These are phyloP conservation scores for Oemleria cerasiformis DNA, from an alignment of 306 rosid species.

Conservation along the genomic window DNA sequence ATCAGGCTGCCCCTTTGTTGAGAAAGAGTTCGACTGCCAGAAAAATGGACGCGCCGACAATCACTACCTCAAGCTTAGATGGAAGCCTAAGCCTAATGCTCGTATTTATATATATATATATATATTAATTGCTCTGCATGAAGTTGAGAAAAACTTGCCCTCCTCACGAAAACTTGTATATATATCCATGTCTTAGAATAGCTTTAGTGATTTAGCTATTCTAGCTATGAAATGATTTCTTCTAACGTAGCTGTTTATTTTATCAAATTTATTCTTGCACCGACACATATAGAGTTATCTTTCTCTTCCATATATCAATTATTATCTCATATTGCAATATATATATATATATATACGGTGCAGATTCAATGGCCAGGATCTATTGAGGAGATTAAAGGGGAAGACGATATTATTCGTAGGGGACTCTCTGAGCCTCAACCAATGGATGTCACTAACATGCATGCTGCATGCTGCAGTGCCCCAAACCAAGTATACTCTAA, in stretches of 20 bases:
- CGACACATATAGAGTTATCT: too few relatives aligned
- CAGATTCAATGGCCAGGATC: conserved; percentile 31
- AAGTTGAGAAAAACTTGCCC: too few relatives aligned
- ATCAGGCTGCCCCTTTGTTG: conserved; percentile 29
- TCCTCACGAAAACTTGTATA: too few relatives aligned
- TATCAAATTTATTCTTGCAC: too few relatives aligned
- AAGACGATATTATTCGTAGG: conserved; percentile 48
- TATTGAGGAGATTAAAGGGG: conserved; percentile 37
- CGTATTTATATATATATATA: too few relatives aligned
- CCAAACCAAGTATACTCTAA: conserved; percentile 22
- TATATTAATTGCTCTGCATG: too few relatives aligned
- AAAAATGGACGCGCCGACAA: conserved; percentile 43
- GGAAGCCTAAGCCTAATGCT: conserved; percentile 43
- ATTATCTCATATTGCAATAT: not conserved
- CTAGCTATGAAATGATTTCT: too few relatives aligned
- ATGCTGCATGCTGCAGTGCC: conserved; percentile 43
- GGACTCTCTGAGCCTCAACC: conserved; percentile 49
- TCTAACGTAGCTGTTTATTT: too few relatives aligned
- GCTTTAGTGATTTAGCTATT: too few relatives aligned
- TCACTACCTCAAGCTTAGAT: conserved; percentile 38
- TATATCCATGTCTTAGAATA: too few relatives aligned
- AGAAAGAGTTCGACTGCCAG: conserved; percentile 33
- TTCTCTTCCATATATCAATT: not conserved
- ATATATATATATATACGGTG: not conserved
- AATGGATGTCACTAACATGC: conserved; percentile 51